Conservation (phyloP, 2,329 filamentous ascomycete species). For the Cercospora sp. region DNA sequence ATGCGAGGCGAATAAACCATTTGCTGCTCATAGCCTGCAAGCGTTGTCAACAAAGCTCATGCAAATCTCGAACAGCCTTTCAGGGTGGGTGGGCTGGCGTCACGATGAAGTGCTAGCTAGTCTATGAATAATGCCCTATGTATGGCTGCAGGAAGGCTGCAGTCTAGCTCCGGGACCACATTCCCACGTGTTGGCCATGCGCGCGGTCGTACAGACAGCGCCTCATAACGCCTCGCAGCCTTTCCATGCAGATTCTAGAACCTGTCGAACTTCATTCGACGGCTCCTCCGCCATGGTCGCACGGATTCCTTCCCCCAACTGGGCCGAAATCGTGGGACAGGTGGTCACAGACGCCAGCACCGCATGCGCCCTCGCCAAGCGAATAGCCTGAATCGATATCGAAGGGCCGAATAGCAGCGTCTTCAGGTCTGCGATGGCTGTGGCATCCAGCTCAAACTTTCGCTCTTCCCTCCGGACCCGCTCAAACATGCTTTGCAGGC, state of each 20-base stretch:
- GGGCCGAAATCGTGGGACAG: slow-evolving; percentile 21
- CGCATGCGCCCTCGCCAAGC: slow-evolving; percentile 35
- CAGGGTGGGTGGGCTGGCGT: not conserved
- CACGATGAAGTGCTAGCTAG: not conserved
- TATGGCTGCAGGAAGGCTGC: not conserved
- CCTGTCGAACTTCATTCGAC: slow-evolving; percentile 6
- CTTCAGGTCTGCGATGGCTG: slow-evolving; percentile 25
- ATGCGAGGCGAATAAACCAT: not conserved
- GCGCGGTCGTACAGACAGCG: slow-evolving; percentile 6
- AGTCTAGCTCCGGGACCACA: slow-evolving; percentile 6
- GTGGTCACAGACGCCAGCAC: slow-evolving; percentile 28
- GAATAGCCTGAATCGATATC: slow-evolving; percentile 34
- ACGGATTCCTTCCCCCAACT: slow-evolving; percentile 25
- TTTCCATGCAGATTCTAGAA: slow-evolving; percentile 16
- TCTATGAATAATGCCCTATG: not conserved
- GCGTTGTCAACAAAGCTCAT: not conserved
- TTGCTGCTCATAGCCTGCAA: not conserved
- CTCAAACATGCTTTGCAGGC: slow-evolving; percentile 23
- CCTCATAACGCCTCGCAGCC: slow-evolving; percentile 4
- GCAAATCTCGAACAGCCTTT: not conserved
- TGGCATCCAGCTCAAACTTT: slow-evolving; percentile 10
- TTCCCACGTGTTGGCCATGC: slow-evolving; percentile 10
- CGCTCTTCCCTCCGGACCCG: slow-evolving; percentile 19
- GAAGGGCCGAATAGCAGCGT: slow-evolving; percentile 32
- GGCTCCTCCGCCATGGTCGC: slow-evolving; percentile 25